Conservation (phyloP, 352 stramenopile species). For the Phytophthora meadii region DNA sequence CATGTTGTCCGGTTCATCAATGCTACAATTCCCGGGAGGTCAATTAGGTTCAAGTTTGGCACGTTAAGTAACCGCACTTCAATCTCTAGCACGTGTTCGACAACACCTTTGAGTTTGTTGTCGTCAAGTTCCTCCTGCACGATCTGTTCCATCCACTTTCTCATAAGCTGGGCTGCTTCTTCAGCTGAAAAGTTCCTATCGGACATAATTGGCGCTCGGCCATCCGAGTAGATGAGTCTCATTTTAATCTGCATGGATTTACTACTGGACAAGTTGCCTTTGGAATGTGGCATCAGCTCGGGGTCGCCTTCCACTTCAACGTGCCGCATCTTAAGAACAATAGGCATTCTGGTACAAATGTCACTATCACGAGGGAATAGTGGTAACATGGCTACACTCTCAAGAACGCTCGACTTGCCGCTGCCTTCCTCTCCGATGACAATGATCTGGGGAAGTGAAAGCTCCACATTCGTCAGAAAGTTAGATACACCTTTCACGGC, state of each 20-base stretch:
- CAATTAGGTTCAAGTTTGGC: constrained; percentile 48
- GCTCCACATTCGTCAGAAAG: constrained; percentile 17
- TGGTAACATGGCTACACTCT: constrained; percentile 53
- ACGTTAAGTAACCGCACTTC: constrained; percentile 42
- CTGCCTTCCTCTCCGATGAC: constrained; percentile 55
- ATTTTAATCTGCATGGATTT: constrained; percentile 33
- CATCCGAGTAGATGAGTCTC: constrained; percentile 41
- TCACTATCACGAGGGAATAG: constrained; percentile 49
- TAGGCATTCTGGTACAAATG: constrained; percentile 49
- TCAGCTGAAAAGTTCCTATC: constrained; percentile 22
- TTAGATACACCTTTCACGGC: constrained; percentile 29
- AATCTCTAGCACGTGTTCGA: constrained; percentile 53
- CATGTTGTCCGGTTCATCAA: constrained; percentile 47
- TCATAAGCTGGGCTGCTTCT: constrained; percentile 33
- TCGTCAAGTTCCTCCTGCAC: constrained; percentile 21
- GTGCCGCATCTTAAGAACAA: constrained; percentile 49
- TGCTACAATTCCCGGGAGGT: constrained; percentile 54
- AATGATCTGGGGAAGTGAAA: constrained; percentile 47
- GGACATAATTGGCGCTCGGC: constrained; percentile 25
- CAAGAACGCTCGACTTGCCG: constrained; percentile 59
- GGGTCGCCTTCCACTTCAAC: constrained; percentile 26
- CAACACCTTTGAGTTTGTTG: constrained; percentile 28
- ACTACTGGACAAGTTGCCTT: neutral
- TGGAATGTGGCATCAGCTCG: constrained; percentile 33
- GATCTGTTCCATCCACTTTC: constrained; percentile 50